phyloP scores from a whole-genome alignment of 169 alveolate species.

The Plasmodium vinckei region DNA sequence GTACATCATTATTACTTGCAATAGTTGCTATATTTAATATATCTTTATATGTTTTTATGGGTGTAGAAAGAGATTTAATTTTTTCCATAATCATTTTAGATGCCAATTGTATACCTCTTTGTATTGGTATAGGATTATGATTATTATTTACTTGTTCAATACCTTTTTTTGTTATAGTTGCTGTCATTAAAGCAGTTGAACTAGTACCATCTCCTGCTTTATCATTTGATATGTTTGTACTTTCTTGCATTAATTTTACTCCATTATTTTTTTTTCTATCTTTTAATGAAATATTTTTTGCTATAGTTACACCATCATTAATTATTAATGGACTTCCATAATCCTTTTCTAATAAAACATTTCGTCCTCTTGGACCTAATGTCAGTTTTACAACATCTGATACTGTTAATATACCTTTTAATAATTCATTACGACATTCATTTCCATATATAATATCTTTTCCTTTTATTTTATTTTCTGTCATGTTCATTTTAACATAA shows the following conservation, averaged over 20 bases:
- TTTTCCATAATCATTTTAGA: conserved; percentile 89
- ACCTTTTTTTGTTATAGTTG: conserved; percentile 89
- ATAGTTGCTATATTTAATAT: conserved; percentile 90
- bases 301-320: conserved; percentile 93
- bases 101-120: conserved; percentile 90
- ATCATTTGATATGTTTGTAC: conserved; percentile 91
- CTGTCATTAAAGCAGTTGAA: conserved; percentile 91
- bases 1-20: conserved; percentile 90
- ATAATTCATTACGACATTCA: conserved; percentile 87
- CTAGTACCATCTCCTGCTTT: conserved; percentile 94
- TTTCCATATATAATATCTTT: conserved; percentile 87
- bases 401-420: conserved; percentile 87
- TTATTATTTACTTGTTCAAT: conserved; percentile 90
- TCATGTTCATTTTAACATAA: conserved; percentile 53
- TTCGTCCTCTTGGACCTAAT: conserved; percentile 93
- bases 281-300: conserved; percentile 89
- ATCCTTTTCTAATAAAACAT: conserved; percentile 90
- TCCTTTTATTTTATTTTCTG: conserved; percentile 63
- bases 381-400: conserved; percentile 91
- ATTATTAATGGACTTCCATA: conserved; percentile 91
- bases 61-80: conserved; percentile 86
- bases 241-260: conserved; percentile 91
- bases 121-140: conserved; percentile 90
- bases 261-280: conserved; percentile 91
- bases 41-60: conserved; percentile 88